phyloP scores from a whole-genome alignment of 2,329 filamentous ascomycete species.

The Geosmithia putterillii region DNA sequence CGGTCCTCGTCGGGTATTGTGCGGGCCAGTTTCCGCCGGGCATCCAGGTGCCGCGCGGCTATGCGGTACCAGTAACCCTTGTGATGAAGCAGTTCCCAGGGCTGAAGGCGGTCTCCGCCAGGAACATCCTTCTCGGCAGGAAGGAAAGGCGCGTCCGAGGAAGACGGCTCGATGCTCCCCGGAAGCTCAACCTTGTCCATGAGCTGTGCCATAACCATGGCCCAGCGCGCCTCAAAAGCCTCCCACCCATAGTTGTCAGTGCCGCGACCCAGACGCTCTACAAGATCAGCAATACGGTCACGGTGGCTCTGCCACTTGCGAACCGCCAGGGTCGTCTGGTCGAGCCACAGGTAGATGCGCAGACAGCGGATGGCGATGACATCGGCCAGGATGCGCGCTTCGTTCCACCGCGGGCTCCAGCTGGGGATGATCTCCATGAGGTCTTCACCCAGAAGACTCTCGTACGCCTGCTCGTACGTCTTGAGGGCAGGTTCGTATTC shows the following conservation, averaged over 20 bases:
- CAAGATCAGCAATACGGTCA: conserved; percentile 58
- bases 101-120: conserved; percentile 45
- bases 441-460: conserved; percentile 68
- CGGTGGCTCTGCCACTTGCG: conserved; percentile 70
- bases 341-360: conserved; percentile 70
- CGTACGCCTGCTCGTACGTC: conserved; percentile 80
- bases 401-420: conserved; percentile 85
- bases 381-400: conserved; percentile 81
- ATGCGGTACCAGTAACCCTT: conserved; percentile 54
- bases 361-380: conserved; percentile 68
- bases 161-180: conserved; percentile 27
- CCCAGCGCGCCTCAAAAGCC: conserved; percentile 78
- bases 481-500: conserved; percentile 81
- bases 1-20: conserved; percentile 48
- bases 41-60: conserved; percentile 43
- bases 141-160: conserved; percentile 33
- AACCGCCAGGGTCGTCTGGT: conserved; percentile 66
- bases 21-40: conserved; percentile 39
- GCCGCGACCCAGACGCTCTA: conserved; percentile 75
- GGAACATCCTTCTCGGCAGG: conserved; percentile 45
- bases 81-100: conserved; percentile 54
- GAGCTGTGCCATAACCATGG: conserved; percentile 47
- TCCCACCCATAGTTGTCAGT: conserved; percentile 86
- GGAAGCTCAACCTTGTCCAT: conserved; percentile 41
- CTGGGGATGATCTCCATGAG: conserved; percentile 79